phyloP scores from a whole-genome alignment of 495 filamentous ascomycete species.

The Jackrogersella minutella region DNA sequence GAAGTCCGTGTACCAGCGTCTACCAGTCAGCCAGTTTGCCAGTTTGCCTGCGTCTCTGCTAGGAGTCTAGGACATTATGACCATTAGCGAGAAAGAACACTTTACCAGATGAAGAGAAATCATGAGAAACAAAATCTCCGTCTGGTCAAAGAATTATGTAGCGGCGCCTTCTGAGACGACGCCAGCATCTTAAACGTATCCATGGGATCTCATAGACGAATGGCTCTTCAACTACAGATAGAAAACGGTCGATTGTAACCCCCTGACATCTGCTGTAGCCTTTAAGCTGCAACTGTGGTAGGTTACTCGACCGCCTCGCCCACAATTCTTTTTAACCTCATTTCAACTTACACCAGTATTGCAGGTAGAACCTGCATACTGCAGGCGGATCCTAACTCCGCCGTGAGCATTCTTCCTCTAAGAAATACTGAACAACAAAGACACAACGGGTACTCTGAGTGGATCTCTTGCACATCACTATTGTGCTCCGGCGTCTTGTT shows the following conservation, averaged over 20 bases:
- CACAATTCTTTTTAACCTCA: conserved; percentile 38
- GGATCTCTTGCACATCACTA: conserved; percentile 32
- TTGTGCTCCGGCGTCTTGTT: conserved; percentile 21
- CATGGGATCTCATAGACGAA: too few relatives aligned
- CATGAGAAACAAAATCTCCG: conserved; percentile 25
- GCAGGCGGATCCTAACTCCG: conserved; percentile 36
- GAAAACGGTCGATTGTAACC: conserved; percentile 1
- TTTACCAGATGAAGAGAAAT: conserved; percentile 10
- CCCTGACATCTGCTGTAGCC: conserved; percentile 30
- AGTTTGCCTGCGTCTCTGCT: conserved; percentile 4
- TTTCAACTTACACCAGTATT: conserved; percentile 38
- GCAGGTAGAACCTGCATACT: conserved; percentile 39
- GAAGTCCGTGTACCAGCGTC: too few relatives aligned
- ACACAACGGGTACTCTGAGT: conserved; percentile 24
- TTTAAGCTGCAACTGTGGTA: conserved; percentile 25
- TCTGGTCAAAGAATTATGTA: conserved; percentile 16
- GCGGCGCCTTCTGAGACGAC: conserved; percentile 39
- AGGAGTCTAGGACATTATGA: conserved; percentile 13
- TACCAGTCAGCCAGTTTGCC: too few relatives aligned
- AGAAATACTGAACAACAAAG: conserved; percentile 30
- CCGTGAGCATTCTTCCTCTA: conserved; percentile 15
- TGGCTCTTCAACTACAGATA: conserved; percentile 20
- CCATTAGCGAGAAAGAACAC: too few relatives aligned
- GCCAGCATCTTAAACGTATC: conserved; percentile 17
- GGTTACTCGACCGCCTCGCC: conserved; percentile 30